These are phyloP conservation scores for Leccinum boreale DNA, from an alignment of 768 basidiomycete genomes.

Conservation along the genomic window DNA sequence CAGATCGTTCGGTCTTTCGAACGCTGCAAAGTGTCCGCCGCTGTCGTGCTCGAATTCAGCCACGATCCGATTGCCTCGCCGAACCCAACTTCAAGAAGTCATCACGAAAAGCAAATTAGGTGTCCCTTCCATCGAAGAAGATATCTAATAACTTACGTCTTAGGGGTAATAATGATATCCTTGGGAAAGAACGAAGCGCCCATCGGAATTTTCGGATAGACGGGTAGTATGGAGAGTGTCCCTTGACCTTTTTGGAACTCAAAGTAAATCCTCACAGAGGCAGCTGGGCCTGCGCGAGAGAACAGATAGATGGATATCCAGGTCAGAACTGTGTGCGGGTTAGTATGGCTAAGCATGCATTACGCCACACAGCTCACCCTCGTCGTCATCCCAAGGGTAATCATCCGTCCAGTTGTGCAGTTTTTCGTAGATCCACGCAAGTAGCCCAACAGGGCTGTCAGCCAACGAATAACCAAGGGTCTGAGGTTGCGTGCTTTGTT, in stretches of 20 bases:
- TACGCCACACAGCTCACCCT: constrained; percentile 34
- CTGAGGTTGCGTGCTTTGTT: constrained; percentile 45
- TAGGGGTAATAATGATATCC: constrained; percentile 38
- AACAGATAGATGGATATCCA: constrained; percentile 62
- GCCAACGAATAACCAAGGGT: constrained; percentile 52
- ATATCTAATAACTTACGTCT: constrained; percentile 31
- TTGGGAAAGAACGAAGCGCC: constrained; percentile 53
- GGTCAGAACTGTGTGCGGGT: constrained; percentile 42
- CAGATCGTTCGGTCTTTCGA: constrained; percentile 47
- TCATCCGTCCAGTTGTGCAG: constrained; percentile 46
- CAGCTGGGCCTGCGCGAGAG: constrained; percentile 55
- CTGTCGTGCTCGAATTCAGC: constrained; percentile 45
- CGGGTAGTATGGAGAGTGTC: fast-evolving
- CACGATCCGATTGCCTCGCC: constrained; percentile 37
- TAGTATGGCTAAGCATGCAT: background rate
- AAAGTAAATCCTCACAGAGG: constrained; percentile 58
- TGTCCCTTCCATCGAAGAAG: background rate
- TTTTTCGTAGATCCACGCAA: constrained; percentile 56
- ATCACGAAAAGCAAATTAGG: background rate
- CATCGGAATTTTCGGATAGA: constrained; percentile 35
- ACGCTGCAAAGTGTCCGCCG: constrained; percentile 60
- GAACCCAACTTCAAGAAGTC: constrained; percentile 39
- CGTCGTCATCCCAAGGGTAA: constrained; percentile 58
- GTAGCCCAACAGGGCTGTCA: constrained; percentile 55
- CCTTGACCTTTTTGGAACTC: constrained; percentile 30